These are phyloP conservation scores for Fonsecaea nubica DNA, from an alignment of 2,329 filamentous ascomycete species.

Conservation along the genomic window DNA sequence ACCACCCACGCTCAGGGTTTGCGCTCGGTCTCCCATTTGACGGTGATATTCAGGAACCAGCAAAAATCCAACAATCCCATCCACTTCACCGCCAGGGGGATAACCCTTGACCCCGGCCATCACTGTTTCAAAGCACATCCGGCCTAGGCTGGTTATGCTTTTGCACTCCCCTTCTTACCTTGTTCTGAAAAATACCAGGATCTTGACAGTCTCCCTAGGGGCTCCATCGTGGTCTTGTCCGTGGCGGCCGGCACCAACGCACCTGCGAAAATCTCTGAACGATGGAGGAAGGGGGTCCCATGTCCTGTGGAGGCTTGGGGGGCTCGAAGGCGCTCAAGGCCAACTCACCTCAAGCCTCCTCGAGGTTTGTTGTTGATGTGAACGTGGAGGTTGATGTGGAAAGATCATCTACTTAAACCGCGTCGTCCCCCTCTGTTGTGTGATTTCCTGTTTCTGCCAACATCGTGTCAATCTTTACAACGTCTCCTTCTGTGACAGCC, in stretches of 20 bases:
- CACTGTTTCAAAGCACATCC: constrained; percentile 32
- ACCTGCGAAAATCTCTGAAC: constrained; percentile 38
- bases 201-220: constrained; percentile 17
- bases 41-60: constrained; percentile 17
- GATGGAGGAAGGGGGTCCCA: constrained; percentile 22
- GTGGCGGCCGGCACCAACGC: constrained; percentile 30
- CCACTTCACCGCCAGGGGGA: constrained; percentile 23
- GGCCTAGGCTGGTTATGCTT: constrained; percentile 20
- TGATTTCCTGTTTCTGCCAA: constrained; percentile 34
- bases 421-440: constrained; percentile 31
- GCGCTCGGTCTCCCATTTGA: constrained; percentile 39
- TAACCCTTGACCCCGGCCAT: constrained; percentile 18
- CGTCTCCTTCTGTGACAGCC: constrained; percentile 19
- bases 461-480: constrained; percentile 36
- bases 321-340: constrained; percentile 22
- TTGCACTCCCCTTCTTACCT: constrained; percentile 16
- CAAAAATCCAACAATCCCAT: constrained; percentile 23
- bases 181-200: constrained; percentile 20
- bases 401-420: constrained; percentile 34
- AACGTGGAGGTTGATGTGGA: constrained; percentile 14
- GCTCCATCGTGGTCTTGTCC: constrained; percentile 27
- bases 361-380: constrained; percentile 30
- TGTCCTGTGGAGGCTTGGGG: constrained; percentile 27
- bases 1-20: constrained; percentile 28
- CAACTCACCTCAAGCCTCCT: constrained; percentile 23